phyloP scores from a whole-genome alignment of 1,284 basidiomycete species.

The Ceratobasidium sp. region DNA sequence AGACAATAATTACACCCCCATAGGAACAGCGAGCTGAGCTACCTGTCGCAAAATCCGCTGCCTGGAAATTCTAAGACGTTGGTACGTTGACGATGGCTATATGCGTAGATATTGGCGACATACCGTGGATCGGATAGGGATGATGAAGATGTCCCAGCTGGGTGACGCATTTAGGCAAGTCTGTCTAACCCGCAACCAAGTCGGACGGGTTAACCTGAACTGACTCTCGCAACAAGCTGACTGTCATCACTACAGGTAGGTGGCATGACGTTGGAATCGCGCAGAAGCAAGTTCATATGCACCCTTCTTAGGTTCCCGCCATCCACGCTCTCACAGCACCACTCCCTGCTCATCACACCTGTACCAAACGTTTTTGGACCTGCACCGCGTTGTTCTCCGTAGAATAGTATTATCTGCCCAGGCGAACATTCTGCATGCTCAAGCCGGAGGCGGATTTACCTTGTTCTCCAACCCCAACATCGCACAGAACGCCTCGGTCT shows the following conservation, averaged over 20 bases:
- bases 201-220: conserved; percentile 57
- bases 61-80: conserved; percentile 93
- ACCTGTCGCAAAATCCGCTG: conserved; percentile 92
- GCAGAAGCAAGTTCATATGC: conserved; percentile 51
- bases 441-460: conserved; percentile 63
- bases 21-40: conserved; percentile 93
- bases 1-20: conserved; percentile 89
- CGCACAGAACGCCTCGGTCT: conserved; percentile 86
- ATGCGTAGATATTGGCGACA: conserved; percentile 6
- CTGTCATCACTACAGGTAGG: conserved; percentile 69
- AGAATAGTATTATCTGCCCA: conserved; percentile 13
- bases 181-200: conserved; percentile 96
- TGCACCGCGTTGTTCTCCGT: neutral
- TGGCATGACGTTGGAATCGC: conserved; percentile 86
- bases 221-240: conserved; percentile 8
- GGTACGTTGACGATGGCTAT: conserved; percentile 58
- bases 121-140: conserved; percentile 64
- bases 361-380: neutral
- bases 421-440: neutral
- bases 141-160: conserved; percentile 91
- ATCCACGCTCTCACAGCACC: neutral
- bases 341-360: neutral
- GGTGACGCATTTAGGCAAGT: conserved; percentile 85
- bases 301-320: neutral
- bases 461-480: conserved; percentile 85